These are phyloP conservation scores for Tricholoma flavovirens DNA, from an alignment of 768 basidiomycete species.

Conservation along the genomic window DNA sequence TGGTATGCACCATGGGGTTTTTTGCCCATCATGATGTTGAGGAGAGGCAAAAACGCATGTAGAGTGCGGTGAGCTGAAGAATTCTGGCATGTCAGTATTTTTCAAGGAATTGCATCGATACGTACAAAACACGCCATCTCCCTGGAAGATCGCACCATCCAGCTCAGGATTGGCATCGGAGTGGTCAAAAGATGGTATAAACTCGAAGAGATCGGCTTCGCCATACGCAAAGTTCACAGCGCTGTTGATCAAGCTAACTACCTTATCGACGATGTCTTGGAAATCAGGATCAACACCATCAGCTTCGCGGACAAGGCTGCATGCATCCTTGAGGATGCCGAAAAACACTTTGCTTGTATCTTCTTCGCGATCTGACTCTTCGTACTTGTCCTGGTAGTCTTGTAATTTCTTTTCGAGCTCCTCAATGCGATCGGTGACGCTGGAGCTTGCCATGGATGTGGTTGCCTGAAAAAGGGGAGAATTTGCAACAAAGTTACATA, in stretches of 20 bases:
- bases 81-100: background rate
- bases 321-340: slow-evolving; percentile 1
- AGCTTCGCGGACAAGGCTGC: background rate
- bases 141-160: background rate
- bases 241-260: slow-evolving; percentile 2
- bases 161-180: slow-evolving; percentile 5
- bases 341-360: background rate
- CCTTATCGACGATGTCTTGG: background rate
- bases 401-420: background rate
- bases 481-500: too few relatives aligned
- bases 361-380: background rate
- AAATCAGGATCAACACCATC: background rate
- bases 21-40: background rate
- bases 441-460: background rate
- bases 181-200: slow-evolving; percentile 5
- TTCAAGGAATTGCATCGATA: background rate
- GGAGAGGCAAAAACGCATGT: background rate
- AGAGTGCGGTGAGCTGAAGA: background rate
- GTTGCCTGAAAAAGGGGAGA: too few relatives aligned
- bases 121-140: slow-evolving; percentile 1
- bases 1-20: background rate
- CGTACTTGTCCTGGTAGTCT: background rate
- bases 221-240: background rate
- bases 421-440: background rate
- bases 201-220: background rate